Percentiles rank a stretch among this genome's conserved stretches.
Conservation (phyloP, 2,329 filamentous ascomycete species). For the Pezizomycotina sp. region DNA sequence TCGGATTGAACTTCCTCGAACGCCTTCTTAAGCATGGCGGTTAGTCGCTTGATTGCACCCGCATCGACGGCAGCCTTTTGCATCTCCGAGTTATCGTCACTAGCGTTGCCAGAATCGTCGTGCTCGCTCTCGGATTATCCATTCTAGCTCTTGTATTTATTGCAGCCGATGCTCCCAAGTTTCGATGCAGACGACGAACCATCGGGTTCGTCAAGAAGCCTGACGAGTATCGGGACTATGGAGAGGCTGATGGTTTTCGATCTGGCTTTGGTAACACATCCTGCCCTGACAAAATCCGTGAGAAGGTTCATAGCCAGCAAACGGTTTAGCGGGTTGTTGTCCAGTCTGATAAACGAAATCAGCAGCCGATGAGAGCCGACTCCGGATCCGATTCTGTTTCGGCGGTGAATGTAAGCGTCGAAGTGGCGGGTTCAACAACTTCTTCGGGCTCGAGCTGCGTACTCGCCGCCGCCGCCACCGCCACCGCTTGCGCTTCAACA, state of each 20-base stretch:
- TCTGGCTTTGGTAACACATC: conserved; percentile 46
- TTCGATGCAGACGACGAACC: conserved; percentile 31
- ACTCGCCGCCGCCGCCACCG: conserved; percentile 6
- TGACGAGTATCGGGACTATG: conserved; percentile 52
- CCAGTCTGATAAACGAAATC: conserved; percentile 42
- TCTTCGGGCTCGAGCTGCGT: conserved; percentile 13
- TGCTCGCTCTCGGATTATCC: conserved; percentile 49
- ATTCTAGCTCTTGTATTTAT: conserved; percentile 30
- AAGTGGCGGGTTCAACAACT: conserved; percentile 11
- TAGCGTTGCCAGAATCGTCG: conserved; percentile 58
- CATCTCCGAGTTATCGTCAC: conserved; percentile 62
- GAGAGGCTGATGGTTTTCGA: conserved; percentile 49
- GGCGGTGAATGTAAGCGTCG: conserved; percentile 11
- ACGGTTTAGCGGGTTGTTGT: conserved; percentile 41
- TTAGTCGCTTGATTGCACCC: conserved; percentile 43
- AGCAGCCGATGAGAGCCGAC: conserved; percentile 55
- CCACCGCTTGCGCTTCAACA: conserved; percentile 2
- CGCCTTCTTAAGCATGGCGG: conserved; percentile 47
- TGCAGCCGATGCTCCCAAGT: conserved; percentile 29
- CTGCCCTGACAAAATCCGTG: conserved; percentile 51
- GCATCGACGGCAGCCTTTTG: conserved; percentile 70
- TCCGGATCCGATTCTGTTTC: conserved; percentile 32
- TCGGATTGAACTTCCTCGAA: conserved; percentile 36
- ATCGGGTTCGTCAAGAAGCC: conserved; percentile 42
- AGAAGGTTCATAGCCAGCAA: conserved; percentile 54